Base-by-base conservation (phyloP, 129 eudicot species). In the Flaveria sonorensis region DNA sequence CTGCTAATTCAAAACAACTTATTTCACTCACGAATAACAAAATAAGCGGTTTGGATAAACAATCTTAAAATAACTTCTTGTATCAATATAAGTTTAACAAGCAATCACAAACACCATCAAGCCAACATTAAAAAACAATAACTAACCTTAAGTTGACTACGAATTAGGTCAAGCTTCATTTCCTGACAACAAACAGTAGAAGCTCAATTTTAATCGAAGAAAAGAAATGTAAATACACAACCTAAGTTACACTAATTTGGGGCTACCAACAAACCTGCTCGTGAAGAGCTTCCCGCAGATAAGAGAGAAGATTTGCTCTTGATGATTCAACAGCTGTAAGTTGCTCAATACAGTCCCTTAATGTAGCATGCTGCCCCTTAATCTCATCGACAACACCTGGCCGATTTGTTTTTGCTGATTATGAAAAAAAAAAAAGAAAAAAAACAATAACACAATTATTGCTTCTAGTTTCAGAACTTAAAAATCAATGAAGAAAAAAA, bases 301-400 rank as follows among this genome's bases (percentile, higher is more conserved):
- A 83, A 66, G 94, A 80, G 15, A 91, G 84, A 7, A 94, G 97
- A 81, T 81, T 94, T 71, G 83, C 88, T 76, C 99, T 89, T 32
- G 94, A 86, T 63, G 93, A 86, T 82, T 91, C 89, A 79, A 86
- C 81, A 42, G 83, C 75, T 19, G 87, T 83, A 80, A 94, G 89
- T 65, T 94, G 93, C 68, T 85, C 88, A 73, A 91, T 86, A 77
- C 96, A 89, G n/a, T 86, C 92, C 73, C 83, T 89, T 74, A 94
- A 84, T 36, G 82, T 80, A 48, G 86, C 83, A 81, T 81, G 88
- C 67, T 94, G 92, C 82, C 87, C 96, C 88, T 91, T 88, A 6
- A 94, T 88, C 69, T 94, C 99, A 73, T 94, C 90, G 51, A 45
- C 67, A 14, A 85, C 73, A 53, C 82, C 88, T 72, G 88, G 23